Evolutionary conservation across 805 yeast species (phyloP).

Genomic region (Pichia cabralensis): DNA sequence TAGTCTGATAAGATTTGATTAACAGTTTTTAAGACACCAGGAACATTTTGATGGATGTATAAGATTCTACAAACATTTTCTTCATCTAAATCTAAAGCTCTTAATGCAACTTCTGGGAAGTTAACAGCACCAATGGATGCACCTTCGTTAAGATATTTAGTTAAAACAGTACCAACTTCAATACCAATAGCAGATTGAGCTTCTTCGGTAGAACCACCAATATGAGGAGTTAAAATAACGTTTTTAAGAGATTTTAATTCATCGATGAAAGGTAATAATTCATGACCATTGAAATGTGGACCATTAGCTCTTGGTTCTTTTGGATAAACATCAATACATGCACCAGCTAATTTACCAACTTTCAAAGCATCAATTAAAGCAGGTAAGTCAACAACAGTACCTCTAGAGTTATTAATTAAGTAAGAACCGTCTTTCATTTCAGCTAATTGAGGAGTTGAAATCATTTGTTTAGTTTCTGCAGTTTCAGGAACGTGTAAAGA

Average conservation of each 20-base stretch:
- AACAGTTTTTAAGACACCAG: slow-evolving; percentile 96
- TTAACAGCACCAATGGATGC: slow-evolving; percentile 89
- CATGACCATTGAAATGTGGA: slow-evolving; percentile 53
- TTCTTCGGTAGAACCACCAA: slow-evolving; percentile 98
- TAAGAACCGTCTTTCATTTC: slow-evolving; percentile 96
- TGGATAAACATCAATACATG: slow-evolving; percentile 94
- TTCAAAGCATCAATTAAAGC: slow-evolving; percentile 88
- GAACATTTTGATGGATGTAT: slow-evolving; percentile 95
- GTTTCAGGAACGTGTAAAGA: slow-evolving; percentile 93
- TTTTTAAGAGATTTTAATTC: slow-evolving; percentile 78
- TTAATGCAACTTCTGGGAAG: slow-evolving; percentile 95
- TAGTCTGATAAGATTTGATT: slow-evolving; percentile 90
- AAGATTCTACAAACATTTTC: slow-evolving; percentile 84
- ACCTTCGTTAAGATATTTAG: slow-evolving; percentile 94
- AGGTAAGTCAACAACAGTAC: slow-evolving; percentile 94
- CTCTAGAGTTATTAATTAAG: slow-evolving; percentile 92
- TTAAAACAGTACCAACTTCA: slow-evolving; percentile 80
- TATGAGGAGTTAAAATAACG: slow-evolving; percentile 90
- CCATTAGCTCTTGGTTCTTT: slow-evolving; percentile 97
- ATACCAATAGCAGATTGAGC: slow-evolving; percentile 97
- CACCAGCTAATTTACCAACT: slow-evolving; percentile 91
- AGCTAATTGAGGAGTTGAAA: slow-evolving; percentile 83
- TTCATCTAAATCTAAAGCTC: slow-evolving; percentile 81
- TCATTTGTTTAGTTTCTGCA: slow-evolving; percentile 82
- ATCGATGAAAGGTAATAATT: slow-evolving; percentile 72